Evolutionary conservation across 257 asterid genomes (phyloP).

Genomic region (Perilla frutescens): DNA sequence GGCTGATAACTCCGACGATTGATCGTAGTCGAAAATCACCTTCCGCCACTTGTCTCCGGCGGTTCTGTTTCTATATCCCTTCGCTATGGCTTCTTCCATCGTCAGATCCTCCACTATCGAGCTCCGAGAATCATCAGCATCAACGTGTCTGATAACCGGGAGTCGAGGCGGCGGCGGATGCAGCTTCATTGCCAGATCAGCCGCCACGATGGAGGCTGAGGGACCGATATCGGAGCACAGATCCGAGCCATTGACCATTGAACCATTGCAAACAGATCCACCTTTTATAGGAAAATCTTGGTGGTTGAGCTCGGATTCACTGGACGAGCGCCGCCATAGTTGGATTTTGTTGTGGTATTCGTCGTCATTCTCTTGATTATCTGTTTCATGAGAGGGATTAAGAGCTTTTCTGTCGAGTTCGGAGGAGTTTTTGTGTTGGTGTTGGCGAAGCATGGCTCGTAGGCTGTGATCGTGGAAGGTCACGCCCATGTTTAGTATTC

Average conservation of each 20-base stretch:
- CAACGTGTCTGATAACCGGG: neutral
- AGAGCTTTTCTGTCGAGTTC: neutral
- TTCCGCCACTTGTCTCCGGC: constrained; percentile 40
- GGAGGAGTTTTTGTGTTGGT: neutral
- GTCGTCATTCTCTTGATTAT: constrained; percentile 18
- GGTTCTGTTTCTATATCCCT: constrained; percentile 50
- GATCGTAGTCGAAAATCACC: constrained; percentile 29
- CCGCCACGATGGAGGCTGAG: constrained; percentile 87
- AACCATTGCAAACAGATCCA: constrained; percentile 52
- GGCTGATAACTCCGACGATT: constrained; percentile 37
- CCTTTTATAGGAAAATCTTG: constrained; percentile 46
- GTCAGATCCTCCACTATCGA: constrained; percentile 67
- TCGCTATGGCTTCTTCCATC: constrained; percentile 60
- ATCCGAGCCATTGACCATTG: constrained; percentile 60
- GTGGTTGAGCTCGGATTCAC: constrained; percentile 40
- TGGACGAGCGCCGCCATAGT: constrained; percentile 51
- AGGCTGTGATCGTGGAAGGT: constrained; percentile 52
- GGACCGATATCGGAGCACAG: constrained; percentile 90
- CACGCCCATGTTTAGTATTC: constrained; percentile 83
- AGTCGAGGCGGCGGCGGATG: constrained; percentile 21
- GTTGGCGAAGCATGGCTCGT: constrained; percentile 49
- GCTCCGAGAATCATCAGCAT: constrained; percentile 41
- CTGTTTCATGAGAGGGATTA: neutral
- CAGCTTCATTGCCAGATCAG: constrained; percentile 56
- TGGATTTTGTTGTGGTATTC: constrained; percentile 41